Conservation (phyloP, 1,284 basidiomycete genomes). For the Trichosporon coremiiforme region DNA sequence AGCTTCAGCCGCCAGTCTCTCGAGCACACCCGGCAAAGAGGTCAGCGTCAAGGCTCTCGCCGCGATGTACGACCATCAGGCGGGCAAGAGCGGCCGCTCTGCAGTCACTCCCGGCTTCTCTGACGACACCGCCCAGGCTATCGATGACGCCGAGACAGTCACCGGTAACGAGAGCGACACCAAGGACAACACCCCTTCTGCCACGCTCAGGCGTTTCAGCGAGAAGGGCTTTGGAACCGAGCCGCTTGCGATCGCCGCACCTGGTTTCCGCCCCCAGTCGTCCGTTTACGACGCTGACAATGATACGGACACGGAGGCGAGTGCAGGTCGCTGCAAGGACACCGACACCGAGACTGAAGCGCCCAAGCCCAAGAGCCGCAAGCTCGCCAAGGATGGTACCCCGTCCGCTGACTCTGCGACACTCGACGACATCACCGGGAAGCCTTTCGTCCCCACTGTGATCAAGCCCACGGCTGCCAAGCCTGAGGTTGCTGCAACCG, state of each 20-base stretch:
- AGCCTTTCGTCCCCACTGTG: neutral
- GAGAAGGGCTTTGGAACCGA: neutral
- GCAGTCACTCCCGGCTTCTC: neutral
- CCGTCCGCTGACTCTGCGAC: neutral
- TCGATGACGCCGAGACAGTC: neutral
- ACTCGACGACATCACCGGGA: neutral
- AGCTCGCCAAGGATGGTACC: neutral
- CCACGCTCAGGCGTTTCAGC: neutral
- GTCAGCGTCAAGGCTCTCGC: neutral
- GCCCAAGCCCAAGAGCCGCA: neutral
- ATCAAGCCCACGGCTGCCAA: neutral
- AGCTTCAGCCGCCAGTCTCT: neutral
- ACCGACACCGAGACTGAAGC: constrained; percentile 4
- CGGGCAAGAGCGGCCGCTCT: neutral
- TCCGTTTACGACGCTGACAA: constrained; percentile 8
- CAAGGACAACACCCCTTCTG: neutral
- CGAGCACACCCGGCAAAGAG: neutral
- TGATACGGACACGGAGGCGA: neutral
- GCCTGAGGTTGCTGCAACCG: neutral
- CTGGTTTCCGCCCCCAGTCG: constrained; percentile 15
- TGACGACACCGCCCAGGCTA: neutral
- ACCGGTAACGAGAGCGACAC: neutral
- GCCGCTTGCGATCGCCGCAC: constrained; percentile 6
- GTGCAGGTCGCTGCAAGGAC: neutral
- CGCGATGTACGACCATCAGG: neutral